These are phyloP conservation scores for Blastomyces percursus DNA, from an alignment of 2,329 filamentous ascomycete genomes.

Conservation along the genomic window DNA sequence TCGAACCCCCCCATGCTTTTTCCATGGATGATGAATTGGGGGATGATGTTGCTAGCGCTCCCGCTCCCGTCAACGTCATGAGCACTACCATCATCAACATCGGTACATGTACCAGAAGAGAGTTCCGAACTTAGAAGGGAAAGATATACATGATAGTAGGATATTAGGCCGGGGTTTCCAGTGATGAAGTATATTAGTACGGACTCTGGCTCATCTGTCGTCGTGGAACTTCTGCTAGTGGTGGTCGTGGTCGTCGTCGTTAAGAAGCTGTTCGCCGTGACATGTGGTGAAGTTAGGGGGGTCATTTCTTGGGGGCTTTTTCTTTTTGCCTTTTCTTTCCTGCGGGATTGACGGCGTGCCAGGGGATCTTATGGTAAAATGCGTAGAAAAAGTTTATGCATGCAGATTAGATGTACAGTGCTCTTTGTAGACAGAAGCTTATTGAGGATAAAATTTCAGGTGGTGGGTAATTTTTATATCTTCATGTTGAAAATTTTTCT, in stretches of 20 bases:
- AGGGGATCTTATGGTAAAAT: too few relatives aligned
- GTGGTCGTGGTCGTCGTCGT: not conserved
- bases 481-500: too few relatives aligned
- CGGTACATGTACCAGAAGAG: constrained; percentile 1
- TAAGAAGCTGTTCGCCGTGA: constrained; percentile 4
- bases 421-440: too few relatives aligned
- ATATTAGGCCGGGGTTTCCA: constrained; percentile 41
- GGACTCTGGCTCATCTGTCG: constrained; percentile 18
- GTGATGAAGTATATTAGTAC: constrained; percentile 38
- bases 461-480: too few relatives aligned
- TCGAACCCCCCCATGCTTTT: constrained; percentile 29
- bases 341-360: not conserved
- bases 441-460: too few relatives aligned
- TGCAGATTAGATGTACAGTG: too few relatives aligned
- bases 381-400: too few relatives aligned
- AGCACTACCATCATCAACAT: not conserved
- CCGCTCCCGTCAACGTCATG: not conserved
- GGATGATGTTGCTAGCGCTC: not conserved
- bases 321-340: too few relatives aligned
- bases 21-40: constrained; percentile 20
- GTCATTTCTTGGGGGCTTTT: not conserved
- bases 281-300: not conserved
- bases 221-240: constrained; percentile 7
- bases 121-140: constrained; percentile 24
- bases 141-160: constrained; percentile 39